Base-by-base conservation (phyloP, 2,329 filamentous ascomycete genomes). In the Knoxdaviesia proteae region DNA sequence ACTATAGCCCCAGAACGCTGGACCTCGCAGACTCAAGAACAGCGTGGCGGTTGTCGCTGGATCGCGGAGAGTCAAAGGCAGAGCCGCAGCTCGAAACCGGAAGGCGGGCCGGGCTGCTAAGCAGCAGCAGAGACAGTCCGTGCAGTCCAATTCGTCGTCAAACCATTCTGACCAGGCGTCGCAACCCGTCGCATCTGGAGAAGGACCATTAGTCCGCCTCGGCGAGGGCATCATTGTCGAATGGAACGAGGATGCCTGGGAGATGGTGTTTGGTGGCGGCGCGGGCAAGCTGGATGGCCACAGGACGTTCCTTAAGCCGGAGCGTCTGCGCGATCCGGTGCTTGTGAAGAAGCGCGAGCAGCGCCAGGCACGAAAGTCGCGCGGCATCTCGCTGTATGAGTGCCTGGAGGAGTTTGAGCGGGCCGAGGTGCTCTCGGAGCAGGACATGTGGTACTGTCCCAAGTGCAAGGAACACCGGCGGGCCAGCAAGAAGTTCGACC, bases 401-500 rank as follows among this genome's bases (percentile, higher is more conserved):
- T 98, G 90, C 55, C 71, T 98, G 43, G 80, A 87, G 46, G 90
- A 96, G 58, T 96, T 94, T 50, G 84, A 90, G 54, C 88, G 88
- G 56, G 82, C 87, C 46, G 90, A 98, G 59, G 77, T 94, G 9
- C 65, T 98, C 5, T 94, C 88, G 0, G 84, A 94, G 56, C 82
- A 92, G 54, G 92, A 98, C 56, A 88, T 84, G 46, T 98, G 90
- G 90, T 96, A 92, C 56, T 98, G 90, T 55, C 88, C 84, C 44
- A 75, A 84, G 32, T 98, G 90, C 68, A 96, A 96, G 58, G 84
- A 94, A 52, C 80, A 93, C 53, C 77, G 84, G 10, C 78, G 84
- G 46, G 90, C 90, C 20, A 87, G 80, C 61, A 98, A 98, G 65
- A 94, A 90, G 53, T 84, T 98, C 42, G 87, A 96, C 54, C 72